These are phyloP conservation scores for Pythium phragmiticola DNA, from an alignment of 352 stramenopile genomes.

Conservation along the genomic window DNA sequence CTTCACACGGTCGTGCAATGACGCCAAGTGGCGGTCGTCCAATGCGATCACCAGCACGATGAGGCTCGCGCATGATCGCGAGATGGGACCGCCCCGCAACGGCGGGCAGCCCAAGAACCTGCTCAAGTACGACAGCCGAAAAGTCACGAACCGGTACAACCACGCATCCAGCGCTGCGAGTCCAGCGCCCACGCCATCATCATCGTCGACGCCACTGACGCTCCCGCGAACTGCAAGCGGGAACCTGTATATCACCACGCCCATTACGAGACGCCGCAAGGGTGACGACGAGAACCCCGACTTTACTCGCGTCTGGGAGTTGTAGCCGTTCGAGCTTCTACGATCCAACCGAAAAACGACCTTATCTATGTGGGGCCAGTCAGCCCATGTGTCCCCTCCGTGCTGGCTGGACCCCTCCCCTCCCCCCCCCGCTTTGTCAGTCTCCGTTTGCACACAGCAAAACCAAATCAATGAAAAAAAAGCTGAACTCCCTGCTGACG, in stretches of 20 bases:
- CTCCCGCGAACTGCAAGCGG: conserved; percentile 6
- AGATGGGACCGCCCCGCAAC: background rate
- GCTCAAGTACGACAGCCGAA: conserved; percentile 28
- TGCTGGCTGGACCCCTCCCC: background rate
- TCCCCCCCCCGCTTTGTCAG: too few relatives aligned
- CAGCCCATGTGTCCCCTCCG: background rate
- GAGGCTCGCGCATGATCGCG: conserved; percentile 20
- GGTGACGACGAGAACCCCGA: conserved; percentile 4
- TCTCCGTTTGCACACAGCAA: too few relatives aligned
- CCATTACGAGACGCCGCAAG: background rate
- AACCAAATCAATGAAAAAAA: too few relatives aligned
- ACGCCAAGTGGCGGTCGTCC: conserved; percentile 27
- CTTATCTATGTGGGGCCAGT: conserved; percentile 1
- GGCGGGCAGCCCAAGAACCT: conserved; percentile 18
- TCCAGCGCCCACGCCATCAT: background rate
- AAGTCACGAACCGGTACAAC: conserved; percentile 27
- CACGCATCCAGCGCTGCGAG: conserved; percentile 6
- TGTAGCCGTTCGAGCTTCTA: conserved; percentile 1
- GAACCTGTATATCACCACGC: conserved; percentile 20
- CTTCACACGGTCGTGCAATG: conserved; percentile 23
- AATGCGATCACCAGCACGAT: conserved; percentile 26
- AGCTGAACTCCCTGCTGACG: too few relatives aligned
- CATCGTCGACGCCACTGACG: background rate
- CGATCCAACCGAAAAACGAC: background rate
- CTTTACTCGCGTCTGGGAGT: conserved; percentile 18